A percentile compares a stretch with the other conserved stretches of the same genome.
Conservation (phyloP, 2,329 filamentous ascomycete genomes). For the Talaromyces sp. region DNA sequence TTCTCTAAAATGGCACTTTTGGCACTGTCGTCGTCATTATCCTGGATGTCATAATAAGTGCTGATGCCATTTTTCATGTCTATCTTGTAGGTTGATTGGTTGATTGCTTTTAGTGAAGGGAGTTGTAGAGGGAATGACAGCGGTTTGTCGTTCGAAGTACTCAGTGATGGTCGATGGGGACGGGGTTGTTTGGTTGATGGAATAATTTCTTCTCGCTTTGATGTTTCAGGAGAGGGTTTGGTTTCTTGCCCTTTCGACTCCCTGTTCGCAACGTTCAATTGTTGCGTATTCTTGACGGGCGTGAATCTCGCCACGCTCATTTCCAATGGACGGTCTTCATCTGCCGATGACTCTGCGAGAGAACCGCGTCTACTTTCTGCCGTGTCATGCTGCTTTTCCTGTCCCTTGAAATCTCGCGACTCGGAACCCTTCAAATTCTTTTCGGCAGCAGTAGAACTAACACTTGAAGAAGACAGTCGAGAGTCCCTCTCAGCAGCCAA, state of each 20-base stretch:
- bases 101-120: not conserved
- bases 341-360: constrained; percentile 61
- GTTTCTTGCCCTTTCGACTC: too few relatives aligned
- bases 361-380: constrained; percentile 45
- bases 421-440: not conserved
- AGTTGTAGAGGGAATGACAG: not conserved
- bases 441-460: not conserved
- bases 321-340: constrained; percentile 76
- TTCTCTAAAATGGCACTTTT: constrained; percentile 4
- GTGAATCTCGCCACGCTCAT: constrained; percentile 56
- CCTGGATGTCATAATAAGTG: not conserved
- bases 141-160: not conserved
- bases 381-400: not conserved
- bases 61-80: too few relatives aligned
- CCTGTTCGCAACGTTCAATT: too few relatives aligned
- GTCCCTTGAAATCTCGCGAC: not conserved
- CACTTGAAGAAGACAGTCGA: constrained; percentile 19
- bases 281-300: constrained; percentile 17
- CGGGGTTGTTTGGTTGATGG: not conserved
- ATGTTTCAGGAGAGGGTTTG: not conserved
- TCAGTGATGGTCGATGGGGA: not conserved
- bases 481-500: constrained; percentile 16
- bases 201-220: not conserved
- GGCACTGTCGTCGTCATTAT: not conserved
- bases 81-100: not conserved